Base-by-base conservation (phyloP, 345 rosid genomes). In the Schrenkiella parvula region DNA sequence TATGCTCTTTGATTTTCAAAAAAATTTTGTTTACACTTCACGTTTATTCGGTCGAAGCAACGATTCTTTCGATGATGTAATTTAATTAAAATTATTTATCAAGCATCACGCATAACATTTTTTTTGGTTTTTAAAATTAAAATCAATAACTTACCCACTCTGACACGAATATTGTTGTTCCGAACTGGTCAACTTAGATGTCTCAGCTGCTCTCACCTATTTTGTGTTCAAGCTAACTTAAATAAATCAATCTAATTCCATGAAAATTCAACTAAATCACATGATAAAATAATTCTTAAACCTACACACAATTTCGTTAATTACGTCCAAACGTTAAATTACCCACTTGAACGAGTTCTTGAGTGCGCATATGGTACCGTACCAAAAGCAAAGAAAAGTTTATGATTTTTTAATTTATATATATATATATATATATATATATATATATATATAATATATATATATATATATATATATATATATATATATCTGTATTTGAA, bases 141-240 rank as follows among this genome's bases (percentile, higher is more conserved):
- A 35, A 41, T 5, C 17, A 34, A 4, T 1, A 38, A 74, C 46
- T 58, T 66, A 74, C 34, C 53, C 51, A 66, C 60, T 39, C 26
- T 48, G 43, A 57, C 46, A 48, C 68, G 67, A 50, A 48, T n/a
- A n/a, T n/a, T n/a, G n/a, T n/a, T 59, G 26, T 58, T 57, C n/a
- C 29, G 6, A 50, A 50, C 43, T 8, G 37, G 78, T 74, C 72
- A 66, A 48, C 46, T 58, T 38, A 14, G 62, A 66, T 74, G 73
- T 74, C 73, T 66, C 53, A 74, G 43, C 73, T 58, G 73, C 61
- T 66, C 61, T 66, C 73, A 58, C 53, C 66, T 54, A 54, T 21
- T 11, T 53, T 43, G 37, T 5, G 54, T 17, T 57, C 7, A 17
- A 32, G 48, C 18, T 34, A 22, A 15, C 22, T 6, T 7, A 38